Conservation (phyloP, 1,284 basidiomycete genomes). For the Cryptococcus sp. region DNA sequence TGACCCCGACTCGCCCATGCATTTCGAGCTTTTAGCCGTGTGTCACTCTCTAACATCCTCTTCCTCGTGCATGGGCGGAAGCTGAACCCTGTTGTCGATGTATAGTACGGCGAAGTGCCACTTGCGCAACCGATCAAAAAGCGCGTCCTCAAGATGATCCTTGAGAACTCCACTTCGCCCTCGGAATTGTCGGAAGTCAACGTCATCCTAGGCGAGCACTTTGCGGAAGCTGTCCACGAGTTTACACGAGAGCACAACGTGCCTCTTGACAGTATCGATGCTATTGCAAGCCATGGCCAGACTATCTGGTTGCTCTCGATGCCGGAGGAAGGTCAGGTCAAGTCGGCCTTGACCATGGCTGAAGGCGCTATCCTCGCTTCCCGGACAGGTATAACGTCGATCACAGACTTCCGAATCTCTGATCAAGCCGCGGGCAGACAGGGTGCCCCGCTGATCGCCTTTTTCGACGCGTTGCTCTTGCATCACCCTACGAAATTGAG, state of each 20-base stretch:
- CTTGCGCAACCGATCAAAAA: constrained; percentile 31
- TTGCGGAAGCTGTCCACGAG: constrained; percentile 25
- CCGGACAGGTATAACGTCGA: constrained; percentile 21
- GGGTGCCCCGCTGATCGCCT: constrained; percentile 27
- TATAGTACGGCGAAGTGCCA: constrained; percentile 32
- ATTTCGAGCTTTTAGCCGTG: constrained; percentile 32
- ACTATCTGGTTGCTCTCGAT: constrained; percentile 40
- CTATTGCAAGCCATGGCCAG: constrained; percentile 33
- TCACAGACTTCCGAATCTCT: constrained; percentile 28
- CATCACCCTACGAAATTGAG: constrained; percentile 22
- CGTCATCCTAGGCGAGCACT: constrained; percentile 25
- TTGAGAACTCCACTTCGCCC: constrained; percentile 28
- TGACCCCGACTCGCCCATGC: constrained; percentile 23
- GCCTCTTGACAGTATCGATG: constrained; percentile 21
- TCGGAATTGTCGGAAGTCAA: constrained; percentile 33
- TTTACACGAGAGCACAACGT: constrained; percentile 19
- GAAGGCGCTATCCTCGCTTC: constrained; percentile 26
- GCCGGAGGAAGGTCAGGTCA: constrained; percentile 34
- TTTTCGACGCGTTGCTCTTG: constrained; percentile 27
- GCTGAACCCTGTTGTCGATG: background rate
- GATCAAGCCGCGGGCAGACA: constrained; percentile 27
- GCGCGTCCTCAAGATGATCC: constrained; percentile 33
- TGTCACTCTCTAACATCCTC: background rate
- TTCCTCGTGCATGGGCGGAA: too few species aligned
- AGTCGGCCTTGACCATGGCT: constrained; percentile 30